Evolutionary conservation across 2,329 filamentous ascomycete genomes (phyloP).

Genomic region (Lachnellula hyalina): DNA sequence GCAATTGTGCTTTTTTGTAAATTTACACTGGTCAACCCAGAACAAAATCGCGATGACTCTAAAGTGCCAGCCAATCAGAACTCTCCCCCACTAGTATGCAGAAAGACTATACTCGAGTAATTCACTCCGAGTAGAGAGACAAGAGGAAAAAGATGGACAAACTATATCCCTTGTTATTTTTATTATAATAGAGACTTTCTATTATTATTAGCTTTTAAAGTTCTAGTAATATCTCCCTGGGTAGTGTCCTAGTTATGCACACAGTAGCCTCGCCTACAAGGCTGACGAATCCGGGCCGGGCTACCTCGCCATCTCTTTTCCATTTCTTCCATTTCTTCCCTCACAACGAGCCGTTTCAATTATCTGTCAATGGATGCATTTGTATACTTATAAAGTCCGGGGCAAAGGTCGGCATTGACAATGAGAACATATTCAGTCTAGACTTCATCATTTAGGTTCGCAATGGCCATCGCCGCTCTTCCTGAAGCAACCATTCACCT

Average conservation of each 20-base stretch:
- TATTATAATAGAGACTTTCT: too few species aligned
- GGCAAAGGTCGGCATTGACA: background rate
- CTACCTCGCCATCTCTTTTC: background rate
- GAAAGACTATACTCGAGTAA: too few species aligned
- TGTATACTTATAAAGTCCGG: background rate
- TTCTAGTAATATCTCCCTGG: too few species aligned
- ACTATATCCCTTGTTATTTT: too few species aligned
- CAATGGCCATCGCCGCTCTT: conserved; percentile 40
- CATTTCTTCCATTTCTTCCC: background rate
- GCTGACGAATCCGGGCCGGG: background rate
- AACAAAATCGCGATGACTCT: background rate
- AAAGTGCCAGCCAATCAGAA: background rate
- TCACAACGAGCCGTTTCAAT: background rate
- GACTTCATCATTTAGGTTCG: background rate
- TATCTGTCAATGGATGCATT: background rate
- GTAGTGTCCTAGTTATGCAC: background rate
- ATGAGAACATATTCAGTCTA: background rate
- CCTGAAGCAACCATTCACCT: conserved; percentile 46
- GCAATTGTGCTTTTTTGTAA: too few species aligned
- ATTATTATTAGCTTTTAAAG: too few species aligned
- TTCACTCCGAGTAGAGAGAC: too few species aligned
- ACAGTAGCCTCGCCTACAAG: background rate
- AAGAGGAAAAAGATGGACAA: too few species aligned
- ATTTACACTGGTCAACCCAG: too few species aligned
- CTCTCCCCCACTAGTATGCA: too few species aligned